A percentile compares a stretch with the other conserved stretches of the same genome.
These are phyloP conservation scores for Sphaerulina musiva DNA, from an alignment of 2,329 filamentous ascomycete genomes.

Conservation along the genomic window DNA sequence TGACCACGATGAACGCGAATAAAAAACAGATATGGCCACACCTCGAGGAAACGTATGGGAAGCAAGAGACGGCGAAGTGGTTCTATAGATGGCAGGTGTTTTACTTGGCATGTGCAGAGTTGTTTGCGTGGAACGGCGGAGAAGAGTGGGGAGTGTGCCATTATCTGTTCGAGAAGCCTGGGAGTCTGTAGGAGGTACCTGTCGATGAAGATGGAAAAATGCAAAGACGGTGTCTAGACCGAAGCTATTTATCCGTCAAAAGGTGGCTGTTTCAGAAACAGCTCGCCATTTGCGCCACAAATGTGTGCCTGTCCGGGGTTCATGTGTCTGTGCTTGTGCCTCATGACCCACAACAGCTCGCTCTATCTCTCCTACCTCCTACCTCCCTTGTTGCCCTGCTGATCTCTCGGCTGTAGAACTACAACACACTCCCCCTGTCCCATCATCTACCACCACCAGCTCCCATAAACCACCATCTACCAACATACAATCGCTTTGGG, in stretches of 20 bases:
- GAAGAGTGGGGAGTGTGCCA: constrained; percentile 64
- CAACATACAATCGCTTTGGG: not conserved
- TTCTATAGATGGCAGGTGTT: constrained; percentile 67
- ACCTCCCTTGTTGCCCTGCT: no score
- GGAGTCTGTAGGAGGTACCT: not conserved
- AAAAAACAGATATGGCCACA: constrained; percentile 59
- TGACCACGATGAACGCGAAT: constrained; percentile 53
- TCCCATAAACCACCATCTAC: not conserved
- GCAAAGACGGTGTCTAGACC: not conserved
- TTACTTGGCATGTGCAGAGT: constrained; percentile 63
- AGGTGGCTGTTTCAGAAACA: not conserved
- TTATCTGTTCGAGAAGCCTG: constrained; percentile 57
- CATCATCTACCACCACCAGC: not conserved
- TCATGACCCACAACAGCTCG: no score
- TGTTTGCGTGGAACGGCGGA: constrained; percentile 60
- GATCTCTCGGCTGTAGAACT: no score
- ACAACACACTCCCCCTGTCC: not conserved
- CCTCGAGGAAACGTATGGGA: constrained; percentile 59
- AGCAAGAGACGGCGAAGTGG: constrained; percentile 55
- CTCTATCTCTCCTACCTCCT: no score
- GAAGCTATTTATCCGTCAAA: not conserved
- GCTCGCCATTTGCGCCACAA: no score
- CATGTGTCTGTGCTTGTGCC: no score
- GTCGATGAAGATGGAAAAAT: not conserved
- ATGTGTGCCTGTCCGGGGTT: no score